These are phyloP conservation scores for Capsella rubella DNA, from an alignment of 441 rosid genomes.

Conservation along the genomic window DNA sequence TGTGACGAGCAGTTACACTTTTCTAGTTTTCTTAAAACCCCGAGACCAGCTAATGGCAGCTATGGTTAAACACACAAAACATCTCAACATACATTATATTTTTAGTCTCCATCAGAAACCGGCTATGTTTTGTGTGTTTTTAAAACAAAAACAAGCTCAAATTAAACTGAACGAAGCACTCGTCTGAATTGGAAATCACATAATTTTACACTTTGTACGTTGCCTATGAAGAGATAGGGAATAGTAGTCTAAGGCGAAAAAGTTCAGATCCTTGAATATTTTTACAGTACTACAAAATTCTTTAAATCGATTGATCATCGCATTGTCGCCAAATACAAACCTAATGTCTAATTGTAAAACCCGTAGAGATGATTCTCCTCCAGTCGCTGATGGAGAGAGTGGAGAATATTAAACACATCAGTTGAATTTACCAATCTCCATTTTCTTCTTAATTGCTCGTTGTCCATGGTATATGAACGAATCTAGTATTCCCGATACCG, in stretches of 20 bases:
- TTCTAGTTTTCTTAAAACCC: no score
- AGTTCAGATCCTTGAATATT: slow-evolving; percentile 19
- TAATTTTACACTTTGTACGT: slow-evolving; percentile 5
- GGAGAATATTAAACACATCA: slow-evolving; percentile 46
- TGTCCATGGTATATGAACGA: slow-evolving; percentile 93
- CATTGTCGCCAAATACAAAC: slow-evolving; percentile 30
- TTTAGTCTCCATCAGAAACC: no score
- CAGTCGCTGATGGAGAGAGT: slow-evolving; percentile 17
- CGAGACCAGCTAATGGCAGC: no score
- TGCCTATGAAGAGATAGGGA: slow-evolving; percentile 2
- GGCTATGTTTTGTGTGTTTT: background rate
- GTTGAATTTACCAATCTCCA: slow-evolving; percentile 90
- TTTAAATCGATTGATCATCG: slow-evolving; percentile 6
- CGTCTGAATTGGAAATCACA: slow-evolving; percentile 16
- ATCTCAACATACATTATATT: no score
- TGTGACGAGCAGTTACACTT: no score
- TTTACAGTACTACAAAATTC: slow-evolving; percentile 30
- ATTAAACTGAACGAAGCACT: background rate
- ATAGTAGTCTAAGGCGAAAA: slow-evolving; percentile 16
- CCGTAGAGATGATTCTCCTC: slow-evolving; percentile 32
- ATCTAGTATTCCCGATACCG: slow-evolving; percentile 94
- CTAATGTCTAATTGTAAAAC: slow-evolving; percentile 33
- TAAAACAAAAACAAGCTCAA: background rate
- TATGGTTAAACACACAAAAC: no score
- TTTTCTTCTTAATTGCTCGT: slow-evolving; percentile 91